Evolutionary conservation across 2,329 filamentous ascomycete species (phyloP), one percentile per base, ranked within the genome.

Genomic region (Neofusicoccum parvum): DNA sequence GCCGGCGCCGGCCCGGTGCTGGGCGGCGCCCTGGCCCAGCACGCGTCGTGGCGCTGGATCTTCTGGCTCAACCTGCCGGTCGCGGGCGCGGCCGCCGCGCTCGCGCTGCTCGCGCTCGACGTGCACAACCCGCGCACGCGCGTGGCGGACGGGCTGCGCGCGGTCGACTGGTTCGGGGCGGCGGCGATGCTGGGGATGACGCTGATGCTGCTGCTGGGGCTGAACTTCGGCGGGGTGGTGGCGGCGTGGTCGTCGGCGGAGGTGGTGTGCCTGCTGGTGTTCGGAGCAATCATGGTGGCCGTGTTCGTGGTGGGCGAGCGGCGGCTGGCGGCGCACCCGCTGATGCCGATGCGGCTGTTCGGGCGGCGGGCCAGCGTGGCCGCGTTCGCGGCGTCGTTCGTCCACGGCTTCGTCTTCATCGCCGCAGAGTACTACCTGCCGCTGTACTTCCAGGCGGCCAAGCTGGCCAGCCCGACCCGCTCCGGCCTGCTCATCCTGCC

Each of bases 401-500:
- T 78, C 15, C 82, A 23, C 23, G 23, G 23, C 14, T 82, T 41
- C 12, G 17, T 51, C 39, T 90, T 90, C 74, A 88, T 90, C 46
- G 86, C 84, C 0, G 82, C 82, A 1, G 85, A 87, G 58, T 93
- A 91, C 76, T 93, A 90, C 71, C 80, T 92, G 32, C 91, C 91
- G 0, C 81, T 92, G 0, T 93, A 89, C 76, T 88, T 92, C 63
- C 91, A 94, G 73, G 84, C 87, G 2, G 89, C 89, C 0, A 83
- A 88, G 2, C 83, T 83, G 59, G 86, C 86, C 1, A 82, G 83
- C 0, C 87, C 89, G 0, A 78, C 90, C 39, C 80, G 80, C n/a
- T 90, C 87, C 0, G 83, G 82, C 70, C 70, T 89, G 0, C 70
- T 78, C 15, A 81, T 90, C 2, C 80, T 92, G 0, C 89, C 90